These are phyloP conservation scores for Lentinula guzmanii DNA, from an alignment of 768 basidiomycete species.

Conservation along the genomic window DNA sequence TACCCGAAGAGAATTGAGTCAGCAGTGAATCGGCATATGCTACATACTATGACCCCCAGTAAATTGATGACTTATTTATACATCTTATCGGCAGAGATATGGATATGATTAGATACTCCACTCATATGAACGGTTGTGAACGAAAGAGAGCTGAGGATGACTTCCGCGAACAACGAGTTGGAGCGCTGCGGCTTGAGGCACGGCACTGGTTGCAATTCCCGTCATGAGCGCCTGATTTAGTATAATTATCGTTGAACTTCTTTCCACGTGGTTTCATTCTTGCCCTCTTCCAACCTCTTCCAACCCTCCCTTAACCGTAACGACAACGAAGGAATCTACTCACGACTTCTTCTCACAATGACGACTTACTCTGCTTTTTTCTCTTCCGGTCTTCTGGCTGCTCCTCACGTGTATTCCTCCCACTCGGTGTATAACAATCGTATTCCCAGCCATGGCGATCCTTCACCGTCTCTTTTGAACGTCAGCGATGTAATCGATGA, in stretches of 20 bases:
- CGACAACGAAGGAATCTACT: not conserved
- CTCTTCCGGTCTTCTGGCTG: slow-evolving; percentile 63
- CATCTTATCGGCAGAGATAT: not conserved
- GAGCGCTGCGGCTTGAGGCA: too few relatives aligned
- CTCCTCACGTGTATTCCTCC: slow-evolving; percentile 21
- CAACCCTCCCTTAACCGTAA: not conserved
- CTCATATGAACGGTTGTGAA: too few relatives aligned
- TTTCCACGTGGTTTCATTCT: not conserved
- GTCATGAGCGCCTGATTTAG: too few relatives aligned
- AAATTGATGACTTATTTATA: not conserved
- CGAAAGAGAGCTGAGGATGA: too few relatives aligned
- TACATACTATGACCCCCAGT: not conserved
- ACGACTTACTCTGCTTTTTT: slow-evolving; percentile 61
- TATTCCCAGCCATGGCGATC: slow-evolving; percentile 17
- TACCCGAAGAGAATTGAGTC: too few relatives aligned
- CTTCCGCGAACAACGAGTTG: too few relatives aligned
- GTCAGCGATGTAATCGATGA: slow-evolving; percentile 16
- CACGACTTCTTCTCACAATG: slow-evolving; percentile 18
- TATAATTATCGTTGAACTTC: not conserved
- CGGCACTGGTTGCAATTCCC: too few relatives aligned
- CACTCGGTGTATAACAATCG: slow-evolving; percentile 11
- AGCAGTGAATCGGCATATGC: not conserved
- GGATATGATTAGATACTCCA: too few relatives aligned
- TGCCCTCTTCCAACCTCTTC: not conserved
- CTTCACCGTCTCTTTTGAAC: slow-evolving; percentile 20